Evolutionary conservation across 176 grass and related monocot species (phyloP).

Genomic region (Luzula sylvatica): DNA sequence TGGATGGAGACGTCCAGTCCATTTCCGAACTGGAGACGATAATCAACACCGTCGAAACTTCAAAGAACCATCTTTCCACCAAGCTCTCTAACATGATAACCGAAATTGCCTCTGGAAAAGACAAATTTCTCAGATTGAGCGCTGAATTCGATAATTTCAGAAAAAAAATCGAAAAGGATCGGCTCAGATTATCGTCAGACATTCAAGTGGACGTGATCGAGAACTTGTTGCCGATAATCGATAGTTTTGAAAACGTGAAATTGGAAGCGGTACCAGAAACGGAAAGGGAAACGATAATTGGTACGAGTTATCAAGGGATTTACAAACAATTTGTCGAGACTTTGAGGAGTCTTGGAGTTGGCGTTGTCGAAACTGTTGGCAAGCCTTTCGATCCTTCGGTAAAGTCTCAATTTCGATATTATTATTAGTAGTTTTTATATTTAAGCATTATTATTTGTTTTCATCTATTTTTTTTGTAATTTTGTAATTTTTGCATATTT

Average conservation of each 20-base stretch:
- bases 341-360: slow-evolving; percentile 75
- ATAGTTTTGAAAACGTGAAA: slow-evolving; percentile 81
- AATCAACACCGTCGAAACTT: slow-evolving; percentile 44
- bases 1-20: slow-evolving; percentile 52
- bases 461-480: not conserved
- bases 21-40: slow-evolving; percentile 46
- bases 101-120: slow-evolving; percentile 59
- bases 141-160: slow-evolving; percentile 97
- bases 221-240: slow-evolving; percentile 49
- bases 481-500: not conserved
- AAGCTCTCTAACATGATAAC: slow-evolving; percentile 40
- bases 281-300: slow-evolving; percentile 65
- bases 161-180: slow-evolving; percentile 75
- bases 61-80: slow-evolving; percentile 39
- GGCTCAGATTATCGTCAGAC: slow-evolving; percentile 71
- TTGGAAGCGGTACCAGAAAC: slow-evolving; percentile 44
- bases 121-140: slow-evolving; percentile 65
- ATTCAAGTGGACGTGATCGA: slow-evolving; percentile 67
- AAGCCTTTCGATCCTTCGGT: slow-evolving; percentile 94
- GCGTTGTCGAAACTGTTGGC: slow-evolving; percentile 79
- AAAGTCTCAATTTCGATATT: slow-evolving; percentile 29
- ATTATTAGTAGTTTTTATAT: not conserved
- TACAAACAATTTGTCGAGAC: slow-evolving; percentile 84
- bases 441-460: not conserved
- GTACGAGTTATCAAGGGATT: slow-evolving; percentile 73